These are phyloP conservation scores for Fraxinus floribunda DNA, from an alignment of 305 asterid genomes.

Conservation along the genomic window DNA sequence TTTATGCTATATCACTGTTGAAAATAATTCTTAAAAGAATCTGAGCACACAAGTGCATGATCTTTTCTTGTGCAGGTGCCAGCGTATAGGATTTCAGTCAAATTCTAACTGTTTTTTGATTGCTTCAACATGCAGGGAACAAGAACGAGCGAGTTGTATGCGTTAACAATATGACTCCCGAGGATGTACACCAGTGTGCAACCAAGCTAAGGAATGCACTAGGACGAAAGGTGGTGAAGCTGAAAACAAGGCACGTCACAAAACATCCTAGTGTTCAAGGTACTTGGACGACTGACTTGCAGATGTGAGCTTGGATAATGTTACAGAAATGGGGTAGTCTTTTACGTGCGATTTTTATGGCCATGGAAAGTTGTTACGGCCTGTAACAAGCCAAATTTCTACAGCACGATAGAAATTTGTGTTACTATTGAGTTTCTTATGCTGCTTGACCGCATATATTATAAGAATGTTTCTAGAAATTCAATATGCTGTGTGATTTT, in stretches of 20 bases:
- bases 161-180: conserved; percentile 60
- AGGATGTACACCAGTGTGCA: conserved; percentile 59
- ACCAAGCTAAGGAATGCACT: conserved; percentile 71
- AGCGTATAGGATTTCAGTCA: not conserved
- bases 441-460: not conserved
- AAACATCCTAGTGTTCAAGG: conserved; percentile 85
- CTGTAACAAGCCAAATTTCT: not conserved
- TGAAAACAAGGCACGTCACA: conserved; percentile 70
- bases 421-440: not conserved
- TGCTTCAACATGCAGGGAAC: conserved; percentile 46
- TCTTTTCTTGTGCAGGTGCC: not conserved
- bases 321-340: not conserved
- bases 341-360: not conserved
- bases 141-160: conserved; percentile 78
- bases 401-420: not conserved
- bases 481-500: not conserved
- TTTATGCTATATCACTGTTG: not conserved
- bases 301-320: conserved; percentile 30
- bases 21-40: no score
- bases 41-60: not conserved
- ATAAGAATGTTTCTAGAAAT: no score
- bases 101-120: not conserved
- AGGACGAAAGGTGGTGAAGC: conserved; percentile 82
- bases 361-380: not conserved
- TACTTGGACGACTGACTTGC: conserved; percentile 71